Evolutionary conservation across 1,139 yeast genomes (phyloP), one percentile per base, ranked within the genome.

Genomic region (Pichia sp.): DNA sequence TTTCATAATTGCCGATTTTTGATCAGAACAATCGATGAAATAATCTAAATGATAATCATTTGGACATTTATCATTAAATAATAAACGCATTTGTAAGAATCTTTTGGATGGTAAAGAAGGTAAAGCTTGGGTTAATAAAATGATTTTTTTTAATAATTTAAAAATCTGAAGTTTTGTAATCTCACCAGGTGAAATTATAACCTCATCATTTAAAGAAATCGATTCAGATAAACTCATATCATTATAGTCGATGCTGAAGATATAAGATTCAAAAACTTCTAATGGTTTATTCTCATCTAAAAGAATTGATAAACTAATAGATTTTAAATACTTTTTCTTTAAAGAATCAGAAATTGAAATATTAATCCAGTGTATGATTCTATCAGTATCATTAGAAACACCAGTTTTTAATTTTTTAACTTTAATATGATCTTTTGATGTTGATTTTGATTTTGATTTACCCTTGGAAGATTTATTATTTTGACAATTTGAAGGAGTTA

Each of bases 101-200:
- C 77, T 71, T 48, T 73, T 67, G 3, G 66, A 63, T 1, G 84
- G 84, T 39, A 79, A 61, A 0, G 79, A 73, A 27, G 77, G 74
- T 36, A 80, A 67, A 0, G 75, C 67, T 61, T 80, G 84, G 0
- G 83, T 77, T n/a, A 76, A 64, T 1, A 78, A 67, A 30, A 80
- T 76, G 50, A 80, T 71, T 53, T 76, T 67, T 59, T 73, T 72
- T 69, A 80, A 71, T 49, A 80, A 59, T 48, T 72, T 75, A 53
- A 75, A 78, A 10, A 75, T 67, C 56, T 70, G 68, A 52, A 67
- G 66, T 55, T 77, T 68, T 10, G 77, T 71, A 34, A 70, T 66
- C 19, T 55, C 55, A 18, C 51, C 30, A 7, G 61, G 57, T 16
- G 54, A 44, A 22, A 55, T 29, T 62, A 56, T 18, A 63, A 57